Evolutionary conservation across 306 rosid species (phyloP), one percentile per base, ranked within the genome.

Genomic region (Begonia fuchsioides): DNA sequence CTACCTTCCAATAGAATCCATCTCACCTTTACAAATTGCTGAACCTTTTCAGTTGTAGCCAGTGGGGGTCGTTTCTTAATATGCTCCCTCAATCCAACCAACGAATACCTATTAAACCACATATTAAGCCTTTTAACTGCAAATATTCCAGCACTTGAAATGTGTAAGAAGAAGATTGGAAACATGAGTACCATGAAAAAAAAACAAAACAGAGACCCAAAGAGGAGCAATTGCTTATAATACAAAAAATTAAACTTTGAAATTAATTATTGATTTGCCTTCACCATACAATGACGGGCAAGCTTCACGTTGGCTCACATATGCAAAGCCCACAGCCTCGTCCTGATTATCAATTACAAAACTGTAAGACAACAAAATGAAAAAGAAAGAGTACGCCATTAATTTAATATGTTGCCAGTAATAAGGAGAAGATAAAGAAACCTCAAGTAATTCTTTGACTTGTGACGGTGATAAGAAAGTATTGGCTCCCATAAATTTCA

Each of bases 31-130:
- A 84, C 82, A 61, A 72, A 77, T 69, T 76, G 97, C 80, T 90
- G 95, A 72, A 84, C 74, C 80, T 90, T 90, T 79, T 90, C 97
- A 14, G 87, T 74, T 47, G 97, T 76, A 53, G 97, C 95, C 67
- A 81, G 65, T 11, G 95, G 95, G 48, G 97, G 95, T 44, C 95
- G 81, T 60, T 90, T 90, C 76, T 90, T 90, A 52, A 84, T 90
- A 66, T 90, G 97, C 71, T 90, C 97, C 72, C 97, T 85, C 72
- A 85, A 61, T 56, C 62, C 66, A 44, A 71, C 48, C 68, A 90
- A 61, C 40, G 95, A 90, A 69, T 81, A 77, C 53, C 94, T 84
- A 69, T 70, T 68, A 39, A 32, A 54, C 35, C 35, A 26, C 35
- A 26, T 1, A 26, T 26, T 5, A 26, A 26, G 35, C 10, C 14